Base-by-base conservation (phyloP, 164 flowering plant genomes). In the Aristolochia californica region DNA sequence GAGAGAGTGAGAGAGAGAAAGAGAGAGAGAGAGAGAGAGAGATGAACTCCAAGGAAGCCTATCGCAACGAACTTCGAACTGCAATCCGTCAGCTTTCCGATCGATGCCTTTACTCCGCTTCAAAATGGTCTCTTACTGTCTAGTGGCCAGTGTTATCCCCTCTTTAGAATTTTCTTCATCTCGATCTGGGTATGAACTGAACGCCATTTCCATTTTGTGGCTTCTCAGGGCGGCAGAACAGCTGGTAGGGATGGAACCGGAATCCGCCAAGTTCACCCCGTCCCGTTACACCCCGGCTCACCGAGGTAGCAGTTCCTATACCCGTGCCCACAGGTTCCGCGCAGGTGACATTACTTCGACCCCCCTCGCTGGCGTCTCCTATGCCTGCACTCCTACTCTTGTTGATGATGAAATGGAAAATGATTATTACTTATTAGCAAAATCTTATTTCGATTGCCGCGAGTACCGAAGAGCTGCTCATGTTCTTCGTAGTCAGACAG, bases 41-140 rank as follows among this genome's bases (percentile, higher is more conserved):
- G 40, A 27, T 48, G 45, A 22, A 48, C 20, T 45, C 80, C 5
- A 83, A 74, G 68, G 96, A 94, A 28, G 79, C 47, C 64, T 84
- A 80, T 77, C 67, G 93, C 63, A 68, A 38, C 68, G 97, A 94
- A 72, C 96, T 94, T 56, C 85, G 95, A 18, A 62, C 77, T 58
- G 96, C 95, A 30, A 70, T 90, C 58, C 91, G 81, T 43, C 99
- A 87, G 55, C 97, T 94, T 67, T 73, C 69, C 43, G 90, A 94
- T 60, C 99, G 99, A n/a, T 79, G 99, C 67, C 91, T 94, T 59
- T 82, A 90, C 82, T 78, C 97, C 24, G 97, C 99, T 45, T 68
- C 97, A 65, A 85, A 80, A 84, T 94, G 99, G 99, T 93, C 68
- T 59, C n/a, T n/a, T n/a, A n/a, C n/a, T n/a, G n/a, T n/a, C n/a